Percentiles rank a stretch among this genome's conserved stretches.
phyloP scores from a whole-genome alignment of 495 filamentous ascomycete genomes.

The Podospora comata region DNA sequence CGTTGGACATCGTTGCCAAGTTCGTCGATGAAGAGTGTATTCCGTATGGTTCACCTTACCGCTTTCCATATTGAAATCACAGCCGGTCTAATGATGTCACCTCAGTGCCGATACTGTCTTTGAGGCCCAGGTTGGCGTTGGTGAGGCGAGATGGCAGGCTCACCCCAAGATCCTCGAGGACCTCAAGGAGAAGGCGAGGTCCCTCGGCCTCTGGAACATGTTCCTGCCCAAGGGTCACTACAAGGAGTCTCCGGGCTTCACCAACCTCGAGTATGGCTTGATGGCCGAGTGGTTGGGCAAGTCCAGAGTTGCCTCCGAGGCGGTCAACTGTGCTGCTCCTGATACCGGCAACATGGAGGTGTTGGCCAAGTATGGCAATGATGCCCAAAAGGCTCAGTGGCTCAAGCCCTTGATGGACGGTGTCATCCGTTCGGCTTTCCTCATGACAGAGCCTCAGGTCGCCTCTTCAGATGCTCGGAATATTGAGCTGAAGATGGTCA shows the following conservation, averaged over 20 bases:
- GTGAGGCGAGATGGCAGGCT: conserved; percentile 67
- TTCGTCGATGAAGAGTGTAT: conserved; percentile 98
- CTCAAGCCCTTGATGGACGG: conserved; percentile 79
- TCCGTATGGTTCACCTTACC: conserved; percentile 49
- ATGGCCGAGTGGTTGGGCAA: conserved; percentile 90
- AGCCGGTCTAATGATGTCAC: conserved; percentile 16
- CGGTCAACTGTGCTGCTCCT: conserved; percentile 85
- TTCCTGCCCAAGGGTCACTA: conserved; percentile 95
- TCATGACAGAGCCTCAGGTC: conserved; percentile 89
- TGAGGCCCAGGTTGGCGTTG: conserved; percentile 72
- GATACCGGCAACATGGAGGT: conserved; percentile 98
- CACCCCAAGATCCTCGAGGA: conserved; percentile 82
- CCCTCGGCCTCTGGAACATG: conserved; percentile 96
- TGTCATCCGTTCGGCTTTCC: conserved; percentile 81
- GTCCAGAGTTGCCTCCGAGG: conserved; percentile 75
- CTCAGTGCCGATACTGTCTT: conserved; percentile 68
- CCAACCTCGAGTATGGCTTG: conserved; percentile 86
- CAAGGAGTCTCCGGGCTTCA: conserved; percentile 86
- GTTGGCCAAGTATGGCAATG: conserved; percentile 86
- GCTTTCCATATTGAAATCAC: not conserved
- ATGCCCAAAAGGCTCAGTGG: conserved; percentile 86
- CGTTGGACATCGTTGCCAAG: conserved; percentile 68
- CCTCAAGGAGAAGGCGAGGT: conserved; percentile 77
- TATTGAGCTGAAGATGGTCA: conserved; percentile 75
- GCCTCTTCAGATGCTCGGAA: conserved; percentile 87